Evolutionary conservation across 768 basidiomycete species (phyloP).

Genomic region (Pisolithus sp.): DNA sequence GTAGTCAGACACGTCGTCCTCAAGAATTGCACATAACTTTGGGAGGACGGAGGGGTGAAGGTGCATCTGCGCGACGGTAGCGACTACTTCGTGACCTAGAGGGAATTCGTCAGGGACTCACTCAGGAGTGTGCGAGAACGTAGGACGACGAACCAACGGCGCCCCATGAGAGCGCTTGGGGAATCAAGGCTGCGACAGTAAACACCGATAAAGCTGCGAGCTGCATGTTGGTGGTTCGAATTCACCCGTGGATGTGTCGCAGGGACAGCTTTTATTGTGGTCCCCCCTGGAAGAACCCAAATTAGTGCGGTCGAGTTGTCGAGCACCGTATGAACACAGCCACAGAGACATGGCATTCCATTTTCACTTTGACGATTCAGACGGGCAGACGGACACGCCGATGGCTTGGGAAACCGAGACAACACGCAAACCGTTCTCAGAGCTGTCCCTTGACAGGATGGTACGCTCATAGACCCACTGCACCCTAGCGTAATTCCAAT

Average conservation of each 20-base stretch:
- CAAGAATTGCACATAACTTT: conserved; percentile 66
- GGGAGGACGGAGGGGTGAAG: conserved; percentile 67
- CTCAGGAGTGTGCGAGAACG: background rate
- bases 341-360: conserved; percentile 15
- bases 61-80: conserved; percentile 91
- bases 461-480: conserved; percentile 19
- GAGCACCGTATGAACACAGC: no score
- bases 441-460: conserved; percentile 24
- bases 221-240: conserved; percentile 18
- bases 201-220: conserved; percentile 6
- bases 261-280: background rate
- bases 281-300: background rate
- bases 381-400: conserved; percentile 3
- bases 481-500: conserved; percentile 3
- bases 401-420: background rate
- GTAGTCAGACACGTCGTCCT: conserved; percentile 24
- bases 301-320: no score
- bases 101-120: background rate
- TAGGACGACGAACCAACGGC: conserved; percentile 26
- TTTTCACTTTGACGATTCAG: conserved; percentile 11
- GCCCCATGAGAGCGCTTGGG: conserved; percentile 34
- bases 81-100: conserved; percentile 84
- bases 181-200: conserved; percentile 17
- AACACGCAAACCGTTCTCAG: conserved; percentile 16
- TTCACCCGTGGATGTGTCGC: background rate